Conservation (phyloP, 2,329 filamentous ascomycete genomes). For the Colletotrichum sp. region DNA sequence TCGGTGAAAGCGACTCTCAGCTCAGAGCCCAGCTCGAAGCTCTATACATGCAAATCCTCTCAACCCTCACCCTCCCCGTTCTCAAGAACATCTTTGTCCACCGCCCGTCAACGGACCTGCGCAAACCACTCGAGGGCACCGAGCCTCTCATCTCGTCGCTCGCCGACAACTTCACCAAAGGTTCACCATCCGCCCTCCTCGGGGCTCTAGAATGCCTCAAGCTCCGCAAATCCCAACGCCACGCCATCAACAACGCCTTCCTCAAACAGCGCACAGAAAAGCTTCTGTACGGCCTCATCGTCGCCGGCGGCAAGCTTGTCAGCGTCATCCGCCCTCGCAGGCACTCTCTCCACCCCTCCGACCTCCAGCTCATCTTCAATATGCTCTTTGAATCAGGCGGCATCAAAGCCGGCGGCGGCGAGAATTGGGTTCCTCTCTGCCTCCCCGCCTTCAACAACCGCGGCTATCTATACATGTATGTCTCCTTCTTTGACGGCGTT, state of each 20-base stretch:
- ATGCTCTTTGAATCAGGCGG: constrained; percentile 98
- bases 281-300: constrained; percentile 90
- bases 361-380: constrained; percentile 96
- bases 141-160: constrained; percentile 89
- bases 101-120: constrained; percentile 90
- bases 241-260: constrained; percentile 85
- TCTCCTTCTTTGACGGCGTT: constrained; percentile 83
- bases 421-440: constrained; percentile 97
- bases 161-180: constrained; percentile 91
- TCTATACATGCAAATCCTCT: constrained; percentile 97
- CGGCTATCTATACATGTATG: constrained; percentile 98
- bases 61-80: constrained; percentile 87
- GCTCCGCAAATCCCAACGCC: constrained; percentile 84
- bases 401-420: constrained; percentile 86
- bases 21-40: constrained; percentile 88
- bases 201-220: constrained; percentile 94
- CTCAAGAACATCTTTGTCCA: constrained; percentile 87
- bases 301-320: constrained; percentile 89
- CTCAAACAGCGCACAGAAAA: constrained; percentile 78
- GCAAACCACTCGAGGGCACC: constrained; percentile 88
- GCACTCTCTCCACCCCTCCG: constrained; percentile 93
- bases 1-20: constrained; percentile 91
- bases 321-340: constrained; percentile 94
- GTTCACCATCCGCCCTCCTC: constrained; percentile 86
- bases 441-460: constrained; percentile 96